Evolutionary conservation across 169 alveolate species (phyloP), one percentile per base, ranked within the genome.

Genomic region (Plasmodium billcollinsi): DNA sequence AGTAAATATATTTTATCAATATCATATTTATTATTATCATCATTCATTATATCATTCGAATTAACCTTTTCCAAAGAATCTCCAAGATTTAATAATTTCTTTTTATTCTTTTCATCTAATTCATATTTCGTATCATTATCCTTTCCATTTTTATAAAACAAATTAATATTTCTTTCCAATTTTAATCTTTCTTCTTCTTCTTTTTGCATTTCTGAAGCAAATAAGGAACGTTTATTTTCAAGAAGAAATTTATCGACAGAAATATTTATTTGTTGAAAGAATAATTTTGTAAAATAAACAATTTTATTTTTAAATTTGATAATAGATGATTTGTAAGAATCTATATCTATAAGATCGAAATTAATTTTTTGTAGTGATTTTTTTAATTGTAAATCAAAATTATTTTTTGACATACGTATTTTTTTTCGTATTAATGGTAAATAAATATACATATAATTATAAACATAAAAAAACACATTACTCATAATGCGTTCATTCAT

Each of bases 401-500:
- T 72, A 24, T 47, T 86, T 52, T 86, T 86, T 1, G 78, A 86
- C 12, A 59, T 39, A 29, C 52, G 21, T 0, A 86, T 86, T 71
- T 73, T 72, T 66, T 86, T 86, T 72, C 73, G 43, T 61, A 86
- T 86, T 47, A 86, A 47, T 3, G 86, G 92, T 33, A 62, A 43
- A 86, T 86, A 86, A 61, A 86, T 61, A 33, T 49, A 21, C 92
- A 86, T 86, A 29, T 86, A 86, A 43, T 66, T 86, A 26, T 86
- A 72, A 43, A 86, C 92, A 86, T 86, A 71, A 71, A 74, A 63
- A 62, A 86, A 86, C 2, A 86, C 86, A 61, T 62, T 56, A 66
- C 92, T 86, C 92, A 86, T 86, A 26, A 86, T 58, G 43, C 45
- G 39, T 62, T 86, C 92, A 11, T 52, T 86, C 45, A 47, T 9